A percentile compares a stretch with the other conserved stretches of the same genome.
Conservation (phyloP, 148 eudicot species). For the Salicornia ramosissima region DNA sequence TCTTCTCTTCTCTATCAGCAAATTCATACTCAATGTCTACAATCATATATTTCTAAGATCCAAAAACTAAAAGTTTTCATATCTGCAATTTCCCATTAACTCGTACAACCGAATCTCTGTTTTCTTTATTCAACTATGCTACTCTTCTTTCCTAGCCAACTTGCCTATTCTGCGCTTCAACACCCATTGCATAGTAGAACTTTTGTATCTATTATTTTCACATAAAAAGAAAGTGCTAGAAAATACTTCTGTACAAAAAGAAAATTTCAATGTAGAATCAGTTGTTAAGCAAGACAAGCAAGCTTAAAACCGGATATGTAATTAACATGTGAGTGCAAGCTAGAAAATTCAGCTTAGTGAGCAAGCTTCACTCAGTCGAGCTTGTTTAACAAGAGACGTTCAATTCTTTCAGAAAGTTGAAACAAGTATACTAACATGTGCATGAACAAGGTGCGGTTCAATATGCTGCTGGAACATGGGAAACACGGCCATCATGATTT, state of each 20-base stretch:
- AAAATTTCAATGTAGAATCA: neutral
- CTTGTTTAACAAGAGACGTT: neutral
- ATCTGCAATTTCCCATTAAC: too few species aligned
- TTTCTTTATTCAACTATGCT: too few species aligned
- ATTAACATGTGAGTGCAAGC: neutral
- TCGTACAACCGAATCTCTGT: too few species aligned
- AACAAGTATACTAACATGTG: conserved; percentile 69
- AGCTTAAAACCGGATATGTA: neutral
- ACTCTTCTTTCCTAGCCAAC: too few species aligned
- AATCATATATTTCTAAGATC: neutral
- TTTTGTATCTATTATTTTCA: too few species aligned
- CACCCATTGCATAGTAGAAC: too few species aligned
- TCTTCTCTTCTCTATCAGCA: neutral
- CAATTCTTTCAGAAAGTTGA: neutral
- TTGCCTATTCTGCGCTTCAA: too few species aligned
- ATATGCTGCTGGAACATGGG: conserved; percentile 99
- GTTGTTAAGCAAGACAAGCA: neutral
- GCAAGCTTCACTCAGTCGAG: neutral
- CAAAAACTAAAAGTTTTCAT: too few species aligned
- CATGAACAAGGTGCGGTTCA: conserved; percentile 99
- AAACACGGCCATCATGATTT: conserved; percentile 90
- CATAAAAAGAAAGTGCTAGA: too few species aligned
- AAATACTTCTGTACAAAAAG: too few species aligned
- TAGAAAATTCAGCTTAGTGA: neutral
- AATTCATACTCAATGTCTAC: neutral